A percentile compares a stretch with the other conserved stretches of the same genome.
phyloP scores from a whole-genome alignment of 768 basidiomycete genomes.

The Peribolospora baueri region DNA sequence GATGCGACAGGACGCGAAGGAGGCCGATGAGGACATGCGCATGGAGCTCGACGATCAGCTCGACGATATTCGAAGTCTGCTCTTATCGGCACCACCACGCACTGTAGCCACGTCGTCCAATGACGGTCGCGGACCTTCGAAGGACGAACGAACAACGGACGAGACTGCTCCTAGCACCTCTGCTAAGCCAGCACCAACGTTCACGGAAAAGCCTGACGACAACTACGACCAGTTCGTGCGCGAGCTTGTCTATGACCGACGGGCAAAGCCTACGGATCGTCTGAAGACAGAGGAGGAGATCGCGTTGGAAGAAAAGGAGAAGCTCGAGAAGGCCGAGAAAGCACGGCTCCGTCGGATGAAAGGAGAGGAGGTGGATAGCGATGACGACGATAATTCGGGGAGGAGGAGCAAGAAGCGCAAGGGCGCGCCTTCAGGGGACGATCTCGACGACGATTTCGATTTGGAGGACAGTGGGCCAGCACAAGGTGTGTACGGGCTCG shows the following conservation, averaged over 20 bases:
- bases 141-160: too few relatives aligned
- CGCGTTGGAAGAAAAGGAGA: constrained; percentile 64
- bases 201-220: constrained; percentile 19
- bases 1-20: constrained; percentile 64
- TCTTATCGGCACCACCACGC: constrained; percentile 15
- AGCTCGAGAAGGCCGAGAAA: constrained; percentile 62
- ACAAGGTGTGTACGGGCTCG: constrained; percentile 11
- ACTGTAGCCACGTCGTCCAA: not conserved
- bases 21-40: constrained; percentile 61
- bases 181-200: not conserved
- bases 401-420: constrained; percentile 28
- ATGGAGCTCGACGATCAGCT: constrained; percentile 75
- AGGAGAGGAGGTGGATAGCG: constrained; percentile 38
- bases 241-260: constrained; percentile 61
- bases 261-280: constrained; percentile 79
- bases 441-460: constrained; percentile 61
- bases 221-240: constrained; percentile 84
- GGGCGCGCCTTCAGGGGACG: constrained; percentile 39
- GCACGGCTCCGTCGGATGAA: constrained; percentile 57
- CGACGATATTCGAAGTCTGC: constrained; percentile 46
- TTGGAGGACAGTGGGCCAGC: constrained; percentile 12
- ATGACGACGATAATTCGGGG: constrained; percentile 37
- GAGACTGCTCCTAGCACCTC: not conserved
- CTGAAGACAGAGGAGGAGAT: constrained; percentile 92
- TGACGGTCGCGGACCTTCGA: not conserved